Percentiles rank a stretch among this genome's conserved stretches.
Conservation (phyloP, 2,329 filamentous ascomycete genomes). For the Lachnellula cervina region DNA sequence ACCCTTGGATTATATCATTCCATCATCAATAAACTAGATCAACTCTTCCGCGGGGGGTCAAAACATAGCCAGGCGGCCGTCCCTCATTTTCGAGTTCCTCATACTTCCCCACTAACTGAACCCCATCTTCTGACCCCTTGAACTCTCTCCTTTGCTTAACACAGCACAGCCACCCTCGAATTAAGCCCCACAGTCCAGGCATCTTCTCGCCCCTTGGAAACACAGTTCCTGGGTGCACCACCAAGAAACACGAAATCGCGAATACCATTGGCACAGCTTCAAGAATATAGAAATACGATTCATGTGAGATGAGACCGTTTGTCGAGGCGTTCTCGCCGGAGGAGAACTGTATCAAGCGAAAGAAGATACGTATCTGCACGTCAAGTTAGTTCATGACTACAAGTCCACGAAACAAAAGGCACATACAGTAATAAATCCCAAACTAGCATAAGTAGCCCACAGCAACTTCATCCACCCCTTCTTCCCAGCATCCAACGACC, state of each 20-base stretch:
- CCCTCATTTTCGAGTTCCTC: neutral
- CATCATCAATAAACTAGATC: neutral
- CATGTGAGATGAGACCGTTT: slow-evolving; percentile 44
- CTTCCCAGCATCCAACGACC: neutral
- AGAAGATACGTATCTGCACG: slow-evolving; percentile 50
- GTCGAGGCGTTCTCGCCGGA: slow-evolving; percentile 30
- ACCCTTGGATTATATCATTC: no score
- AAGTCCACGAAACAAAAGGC: neutral
- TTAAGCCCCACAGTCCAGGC: neutral
- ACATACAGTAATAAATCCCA: slow-evolving; percentile 20
- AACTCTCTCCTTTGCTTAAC: neutral
- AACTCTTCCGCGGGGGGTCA: neutral
- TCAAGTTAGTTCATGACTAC: neutral
- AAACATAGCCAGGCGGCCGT: neutral
- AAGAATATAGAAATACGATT: slow-evolving; percentile 46
- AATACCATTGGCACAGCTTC: slow-evolving; percentile 50
- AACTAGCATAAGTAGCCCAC: slow-evolving; percentile 15
- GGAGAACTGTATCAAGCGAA: slow-evolving; percentile 52
- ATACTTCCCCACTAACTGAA: neutral
- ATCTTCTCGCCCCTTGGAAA: slow-evolving; percentile 4
- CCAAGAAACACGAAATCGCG: slow-evolving; percentile 14
- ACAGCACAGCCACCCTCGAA: neutral
- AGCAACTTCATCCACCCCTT: slow-evolving; percentile 10
- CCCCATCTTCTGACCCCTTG: neutral
- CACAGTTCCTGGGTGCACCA: slow-evolving; percentile 14